Evolutionary conservation across 352 stramenopile species (phyloP).

Genomic region (Thraustochytrium striatum): DNA sequence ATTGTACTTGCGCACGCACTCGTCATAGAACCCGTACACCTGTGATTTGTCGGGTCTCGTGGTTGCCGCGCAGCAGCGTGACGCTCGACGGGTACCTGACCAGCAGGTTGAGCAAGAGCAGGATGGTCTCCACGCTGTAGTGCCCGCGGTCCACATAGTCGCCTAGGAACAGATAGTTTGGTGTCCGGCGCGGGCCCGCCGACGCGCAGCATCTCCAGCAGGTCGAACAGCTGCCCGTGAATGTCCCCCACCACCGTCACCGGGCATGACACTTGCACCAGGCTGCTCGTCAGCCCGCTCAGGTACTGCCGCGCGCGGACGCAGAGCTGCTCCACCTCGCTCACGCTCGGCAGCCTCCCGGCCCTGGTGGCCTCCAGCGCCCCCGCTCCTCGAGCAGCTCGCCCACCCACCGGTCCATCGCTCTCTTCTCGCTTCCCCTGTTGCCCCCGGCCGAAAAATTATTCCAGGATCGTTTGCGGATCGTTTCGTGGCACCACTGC

Average conservation of each 20-base stretch:
- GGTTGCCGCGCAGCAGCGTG: slow-evolving; percentile 81
- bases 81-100: slow-evolving; percentile 81
- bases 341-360: not conserved
- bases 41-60: slow-evolving; percentile 80
- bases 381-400: slow-evolving; percentile 1
- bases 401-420: slow-evolving; percentile 21
- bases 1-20: slow-evolving; percentile 60
- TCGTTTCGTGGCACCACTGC: too few relatives aligned
- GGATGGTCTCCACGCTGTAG: slow-evolving; percentile 73
- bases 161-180: slow-evolving; percentile 83
- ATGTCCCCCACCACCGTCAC: slow-evolving; percentile 87
- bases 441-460: not conserved
- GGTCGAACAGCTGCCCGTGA: slow-evolving; percentile 94
- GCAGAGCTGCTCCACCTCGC: slow-evolving; percentile 58
- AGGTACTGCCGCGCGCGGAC: slow-evolving; percentile 64
- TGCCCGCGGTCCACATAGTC: slow-evolving; percentile 84
- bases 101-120: slow-evolving; percentile 72
- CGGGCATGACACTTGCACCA: slow-evolving; percentile 68
- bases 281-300: slow-evolving; percentile 70
- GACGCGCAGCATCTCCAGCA: slow-evolving; percentile 86
- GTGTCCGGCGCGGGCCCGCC: slow-evolving; percentile 75
- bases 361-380: slow-evolving; percentile 26
- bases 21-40: slow-evolving; percentile 82
- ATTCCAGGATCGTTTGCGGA: too few relatives aligned
- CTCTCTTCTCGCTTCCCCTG: not conserved